These are phyloP conservation scores for Phellopilus nigrolimitatus DNA, from an alignment of 1,284 basidiomycete genomes.

Conservation along the genomic window DNA sequence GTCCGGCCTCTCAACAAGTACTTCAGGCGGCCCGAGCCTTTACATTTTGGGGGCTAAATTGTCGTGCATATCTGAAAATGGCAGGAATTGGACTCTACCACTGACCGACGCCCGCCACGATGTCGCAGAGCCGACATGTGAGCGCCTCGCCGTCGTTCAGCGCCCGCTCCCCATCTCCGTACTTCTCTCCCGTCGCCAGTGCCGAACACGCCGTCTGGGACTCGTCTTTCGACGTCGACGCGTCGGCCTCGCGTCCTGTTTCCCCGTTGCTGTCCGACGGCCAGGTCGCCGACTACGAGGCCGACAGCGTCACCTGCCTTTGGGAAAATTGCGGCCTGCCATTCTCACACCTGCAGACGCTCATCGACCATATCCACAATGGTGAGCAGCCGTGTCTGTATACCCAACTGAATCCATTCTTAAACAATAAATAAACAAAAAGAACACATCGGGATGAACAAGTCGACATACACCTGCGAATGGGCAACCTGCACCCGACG, in stretches of 20 bases:
- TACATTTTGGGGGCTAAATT: no score
- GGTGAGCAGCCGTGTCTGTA: conserved; percentile 44
- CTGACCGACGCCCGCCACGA: neutral
- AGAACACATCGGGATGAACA: conserved; percentile 85
- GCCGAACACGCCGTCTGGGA: conserved; percentile 12
- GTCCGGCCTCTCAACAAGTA: no score
- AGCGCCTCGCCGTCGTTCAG: conserved; percentile 11
- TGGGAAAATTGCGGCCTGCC: conserved; percentile 76
- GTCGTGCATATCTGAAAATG: no score
- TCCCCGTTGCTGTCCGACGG: conserved; percentile 14
- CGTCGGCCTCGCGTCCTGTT: conserved; percentile 10
- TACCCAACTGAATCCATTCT: neutral
- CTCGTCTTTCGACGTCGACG: conserved; percentile 17
- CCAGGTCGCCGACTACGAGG: conserved; percentile 4
- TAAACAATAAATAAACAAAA: conserved; percentile 8
- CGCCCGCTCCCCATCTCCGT: conserved; percentile 14
- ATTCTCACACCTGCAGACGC: conserved; percentile 63
- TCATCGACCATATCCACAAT: conserved; percentile 77
- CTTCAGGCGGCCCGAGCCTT: no score
- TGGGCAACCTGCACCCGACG: conserved; percentile 79
- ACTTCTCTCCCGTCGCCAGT: conserved; percentile 9
- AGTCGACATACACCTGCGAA: conserved; percentile 83
- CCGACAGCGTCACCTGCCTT: conserved; percentile 59
- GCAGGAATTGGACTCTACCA: neutral
- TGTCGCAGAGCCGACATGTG: conserved; percentile 10